Base-by-base conservation (phyloP, 1,284 basidiomycete species). In the Apiotrichum porosum region DNA sequence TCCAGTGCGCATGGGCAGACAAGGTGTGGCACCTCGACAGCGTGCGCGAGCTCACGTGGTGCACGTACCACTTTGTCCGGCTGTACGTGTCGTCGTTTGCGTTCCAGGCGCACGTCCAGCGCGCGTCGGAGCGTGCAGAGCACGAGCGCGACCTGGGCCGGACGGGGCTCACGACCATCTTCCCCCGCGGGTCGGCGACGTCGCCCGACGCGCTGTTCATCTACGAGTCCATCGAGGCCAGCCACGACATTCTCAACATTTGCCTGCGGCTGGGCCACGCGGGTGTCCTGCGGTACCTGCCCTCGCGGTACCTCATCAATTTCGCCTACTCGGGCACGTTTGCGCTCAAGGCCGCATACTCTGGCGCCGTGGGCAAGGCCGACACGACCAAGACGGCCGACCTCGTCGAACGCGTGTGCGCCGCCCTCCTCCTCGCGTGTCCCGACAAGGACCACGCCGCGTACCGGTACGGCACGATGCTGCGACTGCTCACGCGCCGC, bases 21-120 rank as follows among this genome's bases (percentile, higher is more conserved):
- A 68, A 68, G 46, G 52, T 50, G 14, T 69, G 68, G 68, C 60
- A 56, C 13, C 59, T 62, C 6, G 58, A 59, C 32, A 49, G 54
- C n/a, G 53, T 66, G 19, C 57, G 54, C 44, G 67, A 69, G 42
- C 56, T 71, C 23, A 64, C 63, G 12, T 66, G 62, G 60, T 69
- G 68, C 52, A 69, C 63, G 21, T 66, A 68, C 51, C 72, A 75
- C 45, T 75, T 73, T 55, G 67, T 72, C 26, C 65, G 74, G 19
- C 63, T 75, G n/a, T 75, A 75, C 52, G 68, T 75, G 3, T 68
- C 69, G 6, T 68, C 64, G 10, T 75, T 75, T 43, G 72, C 72
- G 14, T 75, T 75, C 53, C 73, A 75, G 37, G 73, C 74, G n/a
- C 72, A 74, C 43, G 67, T 75, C 3, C 72, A 74, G 52, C 59